phyloP scores from a whole-genome alignment of 805 yeast genomes.

The Kuraishia floccosa region DNA sequence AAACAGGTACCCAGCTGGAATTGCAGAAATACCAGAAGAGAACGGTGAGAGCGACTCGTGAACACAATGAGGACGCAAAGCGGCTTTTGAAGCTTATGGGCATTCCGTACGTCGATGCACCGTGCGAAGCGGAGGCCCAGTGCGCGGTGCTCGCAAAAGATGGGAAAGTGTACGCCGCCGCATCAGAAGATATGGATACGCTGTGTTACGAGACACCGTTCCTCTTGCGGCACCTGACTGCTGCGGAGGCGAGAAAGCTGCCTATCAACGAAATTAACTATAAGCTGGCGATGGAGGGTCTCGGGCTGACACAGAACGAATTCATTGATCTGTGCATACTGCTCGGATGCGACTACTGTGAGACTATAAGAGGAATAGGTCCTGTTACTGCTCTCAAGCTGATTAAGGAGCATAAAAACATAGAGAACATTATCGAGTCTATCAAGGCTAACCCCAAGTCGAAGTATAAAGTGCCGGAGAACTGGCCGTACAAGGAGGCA shows the following conservation, averaged over 20 bases:
- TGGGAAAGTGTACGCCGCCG: slow-evolving; percentile 94
- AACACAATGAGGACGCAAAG: slow-evolving; percentile 93
- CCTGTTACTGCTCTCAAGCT: slow-evolving; percentile 89
- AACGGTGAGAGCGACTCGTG: slow-evolving; percentile 77
- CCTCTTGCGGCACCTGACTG: slow-evolving; percentile 80
- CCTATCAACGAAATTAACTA: slow-evolving; percentile 81
- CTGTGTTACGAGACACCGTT: slow-evolving; percentile 82
- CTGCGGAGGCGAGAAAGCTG: slow-evolving; percentile 85
- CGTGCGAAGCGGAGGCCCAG: slow-evolving; percentile 98
- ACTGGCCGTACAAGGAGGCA: slow-evolving; percentile 90
- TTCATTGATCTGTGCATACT: slow-evolving; percentile 89
- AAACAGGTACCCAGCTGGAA: slow-evolving; percentile 72
- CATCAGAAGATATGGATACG: slow-evolving; percentile 98
- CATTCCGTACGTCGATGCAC: slow-evolving; percentile 86
- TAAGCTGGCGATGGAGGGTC: slow-evolving; percentile 56
- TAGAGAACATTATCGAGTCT: slow-evolving; percentile 66
- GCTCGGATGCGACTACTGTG: slow-evolving; percentile 96
- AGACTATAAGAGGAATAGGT: slow-evolving; percentile 90
- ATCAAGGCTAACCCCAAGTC: slow-evolving; percentile 45
- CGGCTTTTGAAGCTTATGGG: slow-evolving; percentile 80
- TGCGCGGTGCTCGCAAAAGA: slow-evolving; percentile 86
- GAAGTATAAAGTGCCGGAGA: slow-evolving; percentile 81
- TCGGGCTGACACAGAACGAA: slow-evolving; percentile 60
- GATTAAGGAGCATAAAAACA: slow-evolving; percentile 71
- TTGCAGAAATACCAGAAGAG: slow-evolving; percentile 70